A percentile compares a stretch with the other conserved stretches of the same genome.
Conservation (phyloP, 768 basidiomycete genomes). For the Leccinum rimulosum region DNA sequence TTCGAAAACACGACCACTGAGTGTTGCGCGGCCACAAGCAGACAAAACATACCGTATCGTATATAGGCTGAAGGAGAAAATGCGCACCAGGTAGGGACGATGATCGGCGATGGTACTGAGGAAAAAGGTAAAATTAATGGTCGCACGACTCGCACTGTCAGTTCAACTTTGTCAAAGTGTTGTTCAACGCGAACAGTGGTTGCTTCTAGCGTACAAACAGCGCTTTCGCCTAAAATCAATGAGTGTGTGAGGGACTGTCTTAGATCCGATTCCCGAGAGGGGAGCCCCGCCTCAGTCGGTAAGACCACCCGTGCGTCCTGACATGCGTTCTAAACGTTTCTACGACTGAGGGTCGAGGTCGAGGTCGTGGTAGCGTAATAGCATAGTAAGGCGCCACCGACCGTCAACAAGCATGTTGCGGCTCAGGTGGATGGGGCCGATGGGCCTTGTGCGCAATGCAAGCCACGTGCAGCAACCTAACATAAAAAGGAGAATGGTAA, state of each 20-base stretch:
- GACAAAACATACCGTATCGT: background rate
- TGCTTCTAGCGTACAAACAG: background rate
- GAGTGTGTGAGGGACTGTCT: background rate
- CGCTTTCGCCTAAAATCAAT: background rate
- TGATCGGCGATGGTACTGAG: background rate
- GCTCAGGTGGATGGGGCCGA: background rate
- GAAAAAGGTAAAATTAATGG: background rate
- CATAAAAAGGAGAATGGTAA: background rate
- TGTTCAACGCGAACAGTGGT: background rate
- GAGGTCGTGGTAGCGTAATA: background rate
- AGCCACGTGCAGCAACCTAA: no score
- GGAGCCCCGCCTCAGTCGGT: background rate
- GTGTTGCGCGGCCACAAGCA: background rate
- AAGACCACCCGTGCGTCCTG: background rate
- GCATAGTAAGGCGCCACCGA: background rate
- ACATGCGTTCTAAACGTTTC: background rate
- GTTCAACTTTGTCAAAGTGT: no score
- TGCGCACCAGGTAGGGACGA: background rate
- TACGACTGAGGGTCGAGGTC: no score
- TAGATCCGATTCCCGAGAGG: background rate
- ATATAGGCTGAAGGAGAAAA: background rate
- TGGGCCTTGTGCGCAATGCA: no score
- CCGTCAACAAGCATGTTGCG: background rate
- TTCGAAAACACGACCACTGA: no score
- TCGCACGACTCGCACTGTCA: background rate